A percentile compares a stretch with the other conserved stretches of the same genome.
Evolutionary conservation across 2,329 filamentous ascomycete species (phyloP).

Genomic region (Penicillium sp.): DNA sequence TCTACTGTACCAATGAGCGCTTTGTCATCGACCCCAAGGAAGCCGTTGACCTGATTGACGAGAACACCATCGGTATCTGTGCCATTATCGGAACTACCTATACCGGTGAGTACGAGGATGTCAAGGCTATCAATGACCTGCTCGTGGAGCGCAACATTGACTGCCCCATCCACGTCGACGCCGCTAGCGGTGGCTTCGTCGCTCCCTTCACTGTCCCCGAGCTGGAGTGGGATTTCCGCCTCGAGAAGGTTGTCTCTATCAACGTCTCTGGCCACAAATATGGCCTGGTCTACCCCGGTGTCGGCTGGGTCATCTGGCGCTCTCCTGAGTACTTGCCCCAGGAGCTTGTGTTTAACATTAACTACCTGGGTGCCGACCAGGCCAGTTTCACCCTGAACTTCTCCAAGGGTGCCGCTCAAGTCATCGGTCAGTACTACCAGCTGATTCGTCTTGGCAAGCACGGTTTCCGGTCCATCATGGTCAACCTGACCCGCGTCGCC

Average conservation of each 20-base stretch:
- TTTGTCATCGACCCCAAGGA: conserved; percentile 65
- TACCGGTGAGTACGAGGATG: conserved; percentile 93
- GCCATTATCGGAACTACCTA: conserved; percentile 90
- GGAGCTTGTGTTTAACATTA: conserved; percentile 98
- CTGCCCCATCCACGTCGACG: conserved; percentile 89
- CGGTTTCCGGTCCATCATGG: conserved; percentile 91
- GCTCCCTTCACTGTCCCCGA: conserved; percentile 85
- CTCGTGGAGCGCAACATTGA: conserved; percentile 73
- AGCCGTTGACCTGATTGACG: conserved; percentile 62
- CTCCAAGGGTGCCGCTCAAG: conserved; percentile 89
- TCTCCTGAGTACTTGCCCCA: conserved; percentile 78
- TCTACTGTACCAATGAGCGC: conserved; percentile 61
- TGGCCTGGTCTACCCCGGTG: conserved; percentile 78
- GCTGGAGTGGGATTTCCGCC: conserved; percentile 87
- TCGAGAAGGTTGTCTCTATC: conserved; percentile 86
- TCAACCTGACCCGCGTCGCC: conserved; percentile 83
- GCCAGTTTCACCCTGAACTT: conserved; percentile 97
- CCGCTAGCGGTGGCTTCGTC: conserved; percentile 88
- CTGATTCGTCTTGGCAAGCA: conserved; percentile 91
- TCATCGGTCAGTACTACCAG: conserved; percentile 97
- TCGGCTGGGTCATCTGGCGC: conserved; percentile 93
- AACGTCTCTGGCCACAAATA: conserved; percentile 94
- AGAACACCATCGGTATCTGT: conserved; percentile 86
- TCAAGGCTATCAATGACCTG: conserved; percentile 87
- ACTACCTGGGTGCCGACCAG: conserved; percentile 94